Evolutionary conservation across 495 filamentous ascomycete species (phyloP), one percentile per base, ranked within the genome.

Genomic region (Neohortaea acidophila): DNA sequence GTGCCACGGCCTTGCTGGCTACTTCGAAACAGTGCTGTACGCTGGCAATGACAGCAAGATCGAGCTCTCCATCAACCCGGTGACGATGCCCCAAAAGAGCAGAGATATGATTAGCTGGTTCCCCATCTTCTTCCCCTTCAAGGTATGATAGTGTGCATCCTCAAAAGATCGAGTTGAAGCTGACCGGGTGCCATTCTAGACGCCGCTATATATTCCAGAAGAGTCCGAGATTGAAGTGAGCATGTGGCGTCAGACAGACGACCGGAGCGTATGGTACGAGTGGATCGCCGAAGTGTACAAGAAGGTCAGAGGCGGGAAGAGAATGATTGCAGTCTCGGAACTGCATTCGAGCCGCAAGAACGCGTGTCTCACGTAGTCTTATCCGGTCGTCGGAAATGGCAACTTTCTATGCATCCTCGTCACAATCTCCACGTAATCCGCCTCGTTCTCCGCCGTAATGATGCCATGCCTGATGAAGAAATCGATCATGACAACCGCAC

Each of bases 71-170:
- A 99, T 82, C 13, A 78, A 91, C 57, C 89, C 91, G 5, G 81
- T 91, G 38, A 85, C 76, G 27, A 94, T 94, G 64, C 81, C 85
- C 33, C 65, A 64, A 35, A 94, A 96, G 70, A 93, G 84, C 60
- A 75, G 78, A 49, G 80, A 84, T 47, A 96, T 96, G 89, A 89
- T 94, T 40, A 87, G 81, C 49, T 99, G 89, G 89, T 99, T 99
- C 58, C 89, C 89, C 7, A 94, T 96, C 10, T 94, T 81, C 63
- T 99, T 99, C 51, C 89, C 89, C 5, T 56, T 99, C 8, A 93
- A 93, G 76, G 87, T 91, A 68, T 44, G 63, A 57, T 37, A n/a
- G 10, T 5, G n/a, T 27, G 24, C n/a, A 27, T 24, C 17, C 24
- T 27, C 8, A n/a, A n/a, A 8, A 8, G n/a, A 8, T 7, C 24